Evolutionary conservation across 1,139 yeast genomes (phyloP).

Genomic region (Protomyces inundatus): DNA sequence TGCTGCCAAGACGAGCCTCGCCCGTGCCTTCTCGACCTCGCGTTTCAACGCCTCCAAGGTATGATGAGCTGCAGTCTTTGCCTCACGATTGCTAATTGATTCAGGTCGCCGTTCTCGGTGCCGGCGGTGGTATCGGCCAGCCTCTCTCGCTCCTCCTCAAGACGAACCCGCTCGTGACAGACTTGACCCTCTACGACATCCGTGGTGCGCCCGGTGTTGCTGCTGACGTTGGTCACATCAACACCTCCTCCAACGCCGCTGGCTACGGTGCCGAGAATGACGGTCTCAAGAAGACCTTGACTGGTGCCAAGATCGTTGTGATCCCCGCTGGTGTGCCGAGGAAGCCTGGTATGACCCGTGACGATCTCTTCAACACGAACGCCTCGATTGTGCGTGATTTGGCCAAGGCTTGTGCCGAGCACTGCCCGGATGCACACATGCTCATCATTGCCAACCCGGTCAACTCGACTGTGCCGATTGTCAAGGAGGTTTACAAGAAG

Average conservation of each 20-base stretch:
- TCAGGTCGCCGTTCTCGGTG: constrained; percentile 40
- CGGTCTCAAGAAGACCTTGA: constrained; percentile 65
- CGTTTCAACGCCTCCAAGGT: constrained; percentile 25
- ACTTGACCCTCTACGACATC: constrained; percentile 82
- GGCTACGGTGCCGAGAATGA: constrained; percentile 84
- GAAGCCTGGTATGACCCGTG: constrained; percentile 49
- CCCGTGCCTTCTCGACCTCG: constrained; percentile 24
- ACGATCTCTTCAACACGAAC: constrained; percentile 93
- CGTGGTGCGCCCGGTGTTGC: constrained; percentile 97
- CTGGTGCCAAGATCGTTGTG: constrained; percentile 78
- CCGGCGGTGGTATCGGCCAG: constrained; percentile 86
- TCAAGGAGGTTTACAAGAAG: constrained; percentile 84
- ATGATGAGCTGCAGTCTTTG: neutral
- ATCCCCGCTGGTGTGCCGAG: constrained; percentile 99
- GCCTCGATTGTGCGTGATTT: constrained; percentile 92
- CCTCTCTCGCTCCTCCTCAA: constrained; percentile 88
- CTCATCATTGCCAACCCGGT: constrained; percentile 94
- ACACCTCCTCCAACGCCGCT: constrained; percentile 52
- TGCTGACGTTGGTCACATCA: constrained; percentile 61
- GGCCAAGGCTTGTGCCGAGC: constrained; percentile 81
- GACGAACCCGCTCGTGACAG: constrained; percentile 77
- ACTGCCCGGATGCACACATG: constrained; percentile 81
- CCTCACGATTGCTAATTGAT: neutral
- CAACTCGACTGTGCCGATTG: constrained; percentile 97
- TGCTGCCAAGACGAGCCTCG: constrained; percentile 15